phyloP scores from a whole-genome alignment of 176 grass and related monocot species.

The Panicum miliaceum region DNA sequence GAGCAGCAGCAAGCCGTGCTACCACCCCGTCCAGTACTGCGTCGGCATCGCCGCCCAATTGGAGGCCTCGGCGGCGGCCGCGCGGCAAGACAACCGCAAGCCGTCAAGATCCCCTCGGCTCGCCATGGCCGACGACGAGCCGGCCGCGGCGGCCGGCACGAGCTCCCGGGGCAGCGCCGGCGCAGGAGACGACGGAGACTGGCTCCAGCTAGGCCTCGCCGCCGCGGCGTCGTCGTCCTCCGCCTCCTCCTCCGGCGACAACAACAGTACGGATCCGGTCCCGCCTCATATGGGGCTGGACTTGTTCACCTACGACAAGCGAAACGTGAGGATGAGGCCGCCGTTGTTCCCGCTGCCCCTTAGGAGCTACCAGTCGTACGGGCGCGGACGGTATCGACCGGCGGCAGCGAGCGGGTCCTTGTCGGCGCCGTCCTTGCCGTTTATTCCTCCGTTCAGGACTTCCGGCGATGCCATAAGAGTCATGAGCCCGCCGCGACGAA shows the following conservation, averaged over 20 bases:
- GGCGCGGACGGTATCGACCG: constrained; percentile 15
- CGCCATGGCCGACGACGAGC: constrained; percentile 50
- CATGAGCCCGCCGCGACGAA: constrained; percentile 58
- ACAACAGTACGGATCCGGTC: constrained; percentile 2
- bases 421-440: constrained; percentile 42
- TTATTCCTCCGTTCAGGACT: constrained; percentile 35
- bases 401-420: constrained; percentile 9
- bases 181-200: constrained; percentile 44
- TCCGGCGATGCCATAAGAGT: constrained; percentile 59
- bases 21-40: constrained; percentile 40
- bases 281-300: constrained; percentile 35
- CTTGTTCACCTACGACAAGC: constrained; percentile 46
- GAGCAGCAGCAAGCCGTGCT: constrained; percentile 23
- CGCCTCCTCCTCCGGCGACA: constrained; percentile 33
- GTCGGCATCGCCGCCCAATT: constrained; percentile 41
- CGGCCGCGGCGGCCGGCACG: constrained; percentile 18
- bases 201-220: constrained; percentile 70
- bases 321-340: constrained; percentile 20
- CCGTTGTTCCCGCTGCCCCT: constrained; percentile 51
- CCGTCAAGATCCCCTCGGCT: constrained; percentile 25
- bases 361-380: constrained; percentile 48
- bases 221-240: constrained; percentile 33
- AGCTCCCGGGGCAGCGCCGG: constrained; percentile 10
- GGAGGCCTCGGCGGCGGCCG: constrained; percentile 24
- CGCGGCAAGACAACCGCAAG: constrained; percentile 3